A percentile compares a stretch with the other conserved stretches of the same genome.
Evolutionary conservation across 768 basidiomycete genomes (phyloP).

Genomic region (Lanmaoa pseudosensibilis): DNA sequence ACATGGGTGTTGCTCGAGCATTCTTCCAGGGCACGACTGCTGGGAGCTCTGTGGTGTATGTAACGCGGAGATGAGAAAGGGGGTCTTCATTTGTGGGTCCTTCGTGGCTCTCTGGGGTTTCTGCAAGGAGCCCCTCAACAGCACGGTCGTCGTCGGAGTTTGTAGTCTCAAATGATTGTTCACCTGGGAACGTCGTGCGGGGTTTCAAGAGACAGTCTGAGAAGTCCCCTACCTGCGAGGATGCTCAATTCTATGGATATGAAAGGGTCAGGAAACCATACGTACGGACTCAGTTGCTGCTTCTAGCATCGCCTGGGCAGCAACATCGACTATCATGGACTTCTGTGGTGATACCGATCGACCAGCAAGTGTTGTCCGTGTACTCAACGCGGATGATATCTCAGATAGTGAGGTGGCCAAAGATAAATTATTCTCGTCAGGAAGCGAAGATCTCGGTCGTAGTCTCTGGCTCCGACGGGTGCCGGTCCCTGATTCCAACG

Average conservation of each 20-base stretch:
- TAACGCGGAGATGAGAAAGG: conserved; percentile 38
- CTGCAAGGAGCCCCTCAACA: conserved; percentile 34
- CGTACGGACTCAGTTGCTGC: conserved; percentile 32
- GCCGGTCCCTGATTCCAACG: conserved; percentile 34
- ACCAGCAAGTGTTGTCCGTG: conserved; percentile 33
- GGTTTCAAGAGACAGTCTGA: conserved; percentile 26
- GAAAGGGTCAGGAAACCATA: conserved; percentile 30
- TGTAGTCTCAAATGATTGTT: conserved; percentile 34
- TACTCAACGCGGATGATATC: conserved; percentile 27
- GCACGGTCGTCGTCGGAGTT: conserved; percentile 39
- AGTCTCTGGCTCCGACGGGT: conserved; percentile 37
- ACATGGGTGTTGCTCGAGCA: conserved; percentile 34
- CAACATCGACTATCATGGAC: conserved; percentile 20
- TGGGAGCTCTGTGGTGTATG: conserved; percentile 36
- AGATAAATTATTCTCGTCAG: conserved; percentile 34
- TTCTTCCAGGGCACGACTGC: conserved; percentile 37
- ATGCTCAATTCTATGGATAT: conserved; percentile 30
- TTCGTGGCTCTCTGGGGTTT: conserved; percentile 33
- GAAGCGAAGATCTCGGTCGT: conserved; percentile 31
- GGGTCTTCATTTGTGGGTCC: conserved; percentile 32
- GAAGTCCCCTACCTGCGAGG: conserved; percentile 32
- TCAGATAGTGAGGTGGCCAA: conserved; percentile 27
- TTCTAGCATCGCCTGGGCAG: conserved; percentile 26
- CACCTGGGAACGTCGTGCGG: conserved; percentile 28
- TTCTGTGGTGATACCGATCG: conserved; percentile 37